phyloP scores from a whole-genome alignment of 129 eudicot genomes.

The Apium graveolens region DNA sequence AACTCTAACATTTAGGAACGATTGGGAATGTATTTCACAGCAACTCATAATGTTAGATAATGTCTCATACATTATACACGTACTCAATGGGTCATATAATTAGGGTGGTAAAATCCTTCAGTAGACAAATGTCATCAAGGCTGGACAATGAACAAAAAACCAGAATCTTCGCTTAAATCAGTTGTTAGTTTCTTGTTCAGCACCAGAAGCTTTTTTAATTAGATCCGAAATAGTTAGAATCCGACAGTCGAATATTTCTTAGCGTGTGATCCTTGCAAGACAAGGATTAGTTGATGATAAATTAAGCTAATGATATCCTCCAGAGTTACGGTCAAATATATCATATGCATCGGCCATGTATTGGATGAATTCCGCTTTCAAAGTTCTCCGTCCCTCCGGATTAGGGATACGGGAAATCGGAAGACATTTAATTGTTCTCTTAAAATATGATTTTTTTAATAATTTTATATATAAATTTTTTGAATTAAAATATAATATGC shows the following conservation, averaged over 20 bases:
- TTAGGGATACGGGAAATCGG: too few relatives aligned
- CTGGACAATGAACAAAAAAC: constrained; percentile 10
- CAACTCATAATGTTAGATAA: not conserved
- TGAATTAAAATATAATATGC: too few relatives aligned
- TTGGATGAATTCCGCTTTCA: not conserved
- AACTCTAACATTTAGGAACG: too few relatives aligned
- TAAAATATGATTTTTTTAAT: too few relatives aligned
- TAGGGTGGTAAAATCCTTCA: not conserved
- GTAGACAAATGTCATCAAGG: not conserved
- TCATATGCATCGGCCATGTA: not conserved
- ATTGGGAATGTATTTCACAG: too few relatives aligned
- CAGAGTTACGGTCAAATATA: too few relatives aligned
- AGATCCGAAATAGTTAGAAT: not conserved
- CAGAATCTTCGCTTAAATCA: constrained; percentile 12
- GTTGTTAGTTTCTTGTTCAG: not conserved
- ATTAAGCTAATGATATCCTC: not conserved
- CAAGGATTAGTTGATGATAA: not conserved
- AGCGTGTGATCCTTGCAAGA: not conserved
- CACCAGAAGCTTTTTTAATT: not conserved
- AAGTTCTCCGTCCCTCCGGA: too few relatives aligned
- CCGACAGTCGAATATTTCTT: not conserved
- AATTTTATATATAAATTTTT: too few relatives aligned
- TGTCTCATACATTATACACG: not conserved
- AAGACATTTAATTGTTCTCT: too few relatives aligned
- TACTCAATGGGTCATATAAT: not conserved